Evolutionary conservation across 1,284 basidiomycete species (phyloP).

Genomic region (Tilletia setariae): DNA sequence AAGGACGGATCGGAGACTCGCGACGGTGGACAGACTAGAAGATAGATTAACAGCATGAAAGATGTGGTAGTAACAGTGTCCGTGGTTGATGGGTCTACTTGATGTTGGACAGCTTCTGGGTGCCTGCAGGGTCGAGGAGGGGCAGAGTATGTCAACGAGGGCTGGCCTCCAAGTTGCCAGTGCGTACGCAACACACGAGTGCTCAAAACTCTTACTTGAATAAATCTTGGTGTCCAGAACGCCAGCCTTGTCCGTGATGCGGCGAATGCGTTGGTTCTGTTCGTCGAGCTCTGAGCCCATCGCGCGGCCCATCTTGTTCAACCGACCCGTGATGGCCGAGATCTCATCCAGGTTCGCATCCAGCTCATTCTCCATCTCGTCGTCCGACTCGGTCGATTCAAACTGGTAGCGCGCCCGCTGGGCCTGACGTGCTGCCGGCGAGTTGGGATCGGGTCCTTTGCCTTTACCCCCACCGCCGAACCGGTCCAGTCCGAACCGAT

Average conservation of each 20-base stretch:
- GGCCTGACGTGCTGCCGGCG: slow-evolving; percentile 62
- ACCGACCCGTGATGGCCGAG: slow-evolving; percentile 70
- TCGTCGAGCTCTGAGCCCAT: slow-evolving; percentile 63
- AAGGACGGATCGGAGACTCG: no score
- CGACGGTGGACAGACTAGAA: no score
- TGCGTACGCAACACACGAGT: not conserved
- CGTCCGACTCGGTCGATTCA: slow-evolving; percentile 90
- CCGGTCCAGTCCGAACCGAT: slow-evolving; percentile 39
- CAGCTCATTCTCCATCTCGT: slow-evolving; percentile 74
- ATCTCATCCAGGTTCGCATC: slow-evolving; percentile 92
- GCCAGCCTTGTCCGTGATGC: slow-evolving; percentile 49
- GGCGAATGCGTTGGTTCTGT: slow-evolving; percentile 46
- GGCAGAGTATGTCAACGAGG: no score
- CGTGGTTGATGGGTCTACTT: slow-evolving; percentile 5
- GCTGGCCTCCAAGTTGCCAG: no score
- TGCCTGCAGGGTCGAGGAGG: not conserved
- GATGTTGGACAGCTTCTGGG: slow-evolving; percentile 17
- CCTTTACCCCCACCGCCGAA: slow-evolving; percentile 27
- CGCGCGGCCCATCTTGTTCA: slow-evolving; percentile 78
- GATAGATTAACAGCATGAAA: not conserved
- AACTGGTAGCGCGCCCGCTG: slow-evolving; percentile 86
- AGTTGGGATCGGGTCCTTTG: slow-evolving; percentile 53
- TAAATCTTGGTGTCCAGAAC: slow-evolving; percentile 48
- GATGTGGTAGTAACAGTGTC: not conserved
- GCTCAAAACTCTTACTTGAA: slow-evolving; percentile 11